Evolutionary conservation across 192 early-diverging fungal species (phyloP), one percentile per base, ranked within the genome.

Genomic region (Coemansia pectinata): DNA sequence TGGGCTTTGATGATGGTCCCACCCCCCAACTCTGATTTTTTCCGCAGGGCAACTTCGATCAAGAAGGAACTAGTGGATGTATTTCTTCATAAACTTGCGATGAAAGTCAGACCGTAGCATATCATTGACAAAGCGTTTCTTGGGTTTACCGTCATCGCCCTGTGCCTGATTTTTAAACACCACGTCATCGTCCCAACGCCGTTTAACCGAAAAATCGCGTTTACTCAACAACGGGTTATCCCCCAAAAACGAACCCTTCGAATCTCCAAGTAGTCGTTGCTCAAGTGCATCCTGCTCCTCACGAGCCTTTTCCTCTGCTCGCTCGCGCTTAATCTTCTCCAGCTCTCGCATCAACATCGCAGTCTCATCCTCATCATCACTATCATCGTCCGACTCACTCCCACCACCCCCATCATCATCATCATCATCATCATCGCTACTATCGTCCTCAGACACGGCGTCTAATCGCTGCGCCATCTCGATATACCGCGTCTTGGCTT

Each of bases 111-210:
- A 93, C 40, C 97, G 88, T 53, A 98, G 79, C 83, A 96, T 91
- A 83, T 99, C 96, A 76, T 99, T 99, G 72, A 98, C 89, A 83
- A 98, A 99, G 57, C 96, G 86, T 80, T 97, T 97, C 74, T 94
- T 92, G 36, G 93, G 89, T 63, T 91, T 92, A 19, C 93, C 94
- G 25, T 94, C 92, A 31, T 90, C 87, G 34, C 92, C 94, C 42
- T 89, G 81, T 0, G 95, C 94, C 83, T 99, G 97, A 80, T 99
- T 98, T 71, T 93, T 94, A 79, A 99, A 99, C 40, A 99, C 90
- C 41, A 99, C 97, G 77, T 99, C 97, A 64, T 99, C 96, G 74
- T 99, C 96, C 97, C 96, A 98, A 60, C 91, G 86, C 60, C 94
- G 77, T 86, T 96, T 97, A 31, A 97, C 93, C 74, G 90, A 74